phyloP scores from a whole-genome alignment of 306 rosid species.

The Quercus suber region DNA sequence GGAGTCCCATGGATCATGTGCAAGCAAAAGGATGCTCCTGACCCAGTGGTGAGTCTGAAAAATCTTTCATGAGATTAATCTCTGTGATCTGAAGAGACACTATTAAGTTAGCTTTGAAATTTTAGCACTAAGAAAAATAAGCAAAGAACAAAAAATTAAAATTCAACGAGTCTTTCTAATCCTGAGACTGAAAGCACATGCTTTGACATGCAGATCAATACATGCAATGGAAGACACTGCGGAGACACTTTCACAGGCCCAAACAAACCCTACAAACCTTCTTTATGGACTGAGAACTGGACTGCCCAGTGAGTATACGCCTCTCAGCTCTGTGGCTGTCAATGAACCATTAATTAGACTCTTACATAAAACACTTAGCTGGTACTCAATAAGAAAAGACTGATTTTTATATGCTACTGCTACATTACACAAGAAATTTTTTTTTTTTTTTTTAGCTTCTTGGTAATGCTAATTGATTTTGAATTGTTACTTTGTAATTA shows the following conservation, averaged over 20 bases:
- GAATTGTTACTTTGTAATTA: slow-evolving; percentile 24
- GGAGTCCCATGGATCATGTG: slow-evolving; percentile 99
- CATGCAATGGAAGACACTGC: slow-evolving; percentile 98
- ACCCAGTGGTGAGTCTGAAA: slow-evolving; percentile 62
- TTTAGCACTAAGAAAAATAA: neutral
- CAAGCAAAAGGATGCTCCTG: slow-evolving; percentile 92
- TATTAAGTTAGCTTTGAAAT: neutral
- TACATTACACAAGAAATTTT: no score
- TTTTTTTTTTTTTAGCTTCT: neutral
- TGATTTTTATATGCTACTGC: no score
- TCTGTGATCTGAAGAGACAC: neutral
- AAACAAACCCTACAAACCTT: slow-evolving; percentile 82
- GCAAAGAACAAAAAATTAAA: neutral
- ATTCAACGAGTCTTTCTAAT: neutral
- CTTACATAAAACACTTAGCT: neutral
- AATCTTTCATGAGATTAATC: neutral
- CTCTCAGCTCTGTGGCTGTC: neutral
- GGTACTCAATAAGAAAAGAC: neutral
- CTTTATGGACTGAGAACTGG: slow-evolving; percentile 96
- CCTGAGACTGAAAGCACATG: neutral
- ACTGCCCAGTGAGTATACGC: slow-evolving; percentile 74
- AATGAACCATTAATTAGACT: neutral
- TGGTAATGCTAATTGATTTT: neutral
- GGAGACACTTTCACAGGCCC: slow-evolving; percentile 92
- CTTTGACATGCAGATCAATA: slow-evolving; percentile 54